Evolutionary conservation across 805 yeast genomes (phyloP), one percentile per base, ranked within the genome.

Genomic region (Kluyveromyces lactis): DNA sequence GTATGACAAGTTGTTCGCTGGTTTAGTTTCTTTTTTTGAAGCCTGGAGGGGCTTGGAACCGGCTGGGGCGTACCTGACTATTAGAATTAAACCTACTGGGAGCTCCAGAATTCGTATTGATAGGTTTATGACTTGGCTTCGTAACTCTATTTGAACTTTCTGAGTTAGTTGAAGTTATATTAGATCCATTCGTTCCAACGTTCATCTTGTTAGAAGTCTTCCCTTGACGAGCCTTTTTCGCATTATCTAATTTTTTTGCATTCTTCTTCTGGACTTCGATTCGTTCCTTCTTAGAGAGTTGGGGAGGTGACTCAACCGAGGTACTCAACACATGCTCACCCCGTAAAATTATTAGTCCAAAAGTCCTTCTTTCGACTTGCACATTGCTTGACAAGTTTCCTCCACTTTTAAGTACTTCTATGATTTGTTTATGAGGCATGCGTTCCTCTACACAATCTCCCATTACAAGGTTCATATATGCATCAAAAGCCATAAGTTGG

Each of bases 381-480:
- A 72, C 60, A 41, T 64, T 39, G 46, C 53, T 38, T 52, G 62
- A 45, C 56, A 63, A 50, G 67, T 57, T 45, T 56, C 65, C 17
- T 46, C 55, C 45, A 44, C 56, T 38, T 33, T 51, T 50, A 26
- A 62, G 55, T 30, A 69, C 49, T 28, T 65, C 67, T 31, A 49
- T 54, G 31, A 66, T 41, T 16, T 67, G 64, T 45, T 77, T 77
- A 50, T 77, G 79, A 4, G 95, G 78, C 9, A 79, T 62, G 47
- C 97, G 70, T 52, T 77, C 77, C 56, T 90, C 98, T 52, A 85
- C 87, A 31, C 92, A 75, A 47, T 89, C 92, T 10, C 83, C 72
- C 24, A 90, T 64, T 11, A 92, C 95, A 13, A 90, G 56, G 59
- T 90, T 90, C 81, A 89, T 79, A 56, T 81, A 83, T 55, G 81